phyloP scores from a whole-genome alignment of 208 protist species.

The Trypanosoma caninum region DNA sequence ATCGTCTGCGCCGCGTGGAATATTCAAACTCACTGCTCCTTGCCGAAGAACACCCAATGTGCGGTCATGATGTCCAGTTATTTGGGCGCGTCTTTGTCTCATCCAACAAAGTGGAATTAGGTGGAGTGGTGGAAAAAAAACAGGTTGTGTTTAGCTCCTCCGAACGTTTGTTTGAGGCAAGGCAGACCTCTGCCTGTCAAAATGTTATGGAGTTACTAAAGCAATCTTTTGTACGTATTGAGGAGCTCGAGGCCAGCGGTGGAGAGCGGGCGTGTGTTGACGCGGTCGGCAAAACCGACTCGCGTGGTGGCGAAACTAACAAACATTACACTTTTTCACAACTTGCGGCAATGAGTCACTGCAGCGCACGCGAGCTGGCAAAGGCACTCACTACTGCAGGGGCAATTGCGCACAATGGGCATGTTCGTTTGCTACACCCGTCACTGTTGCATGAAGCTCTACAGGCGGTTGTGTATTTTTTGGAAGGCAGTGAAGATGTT shows the following conservation, averaged over 20 bases:
- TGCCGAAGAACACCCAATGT: constrained; percentile 23
- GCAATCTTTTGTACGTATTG: constrained; percentile 35
- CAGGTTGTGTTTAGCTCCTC: constrained; percentile 35
- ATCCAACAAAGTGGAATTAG: neutral
- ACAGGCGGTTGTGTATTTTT: constrained; percentile 29
- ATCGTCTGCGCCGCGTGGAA: constrained; percentile 59
- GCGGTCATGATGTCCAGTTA: neutral
- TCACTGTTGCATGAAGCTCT: constrained; percentile 38
- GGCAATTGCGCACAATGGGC: constrained; percentile 46
- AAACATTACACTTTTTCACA: constrained; percentile 44
- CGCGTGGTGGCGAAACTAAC: neutral
- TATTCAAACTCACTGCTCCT: constrained; percentile 81
- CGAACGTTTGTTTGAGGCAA: constrained; percentile 47
- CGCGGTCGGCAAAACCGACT: neutral
- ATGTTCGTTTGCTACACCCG: constrained; percentile 53
- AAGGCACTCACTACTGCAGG: constrained; percentile 26
- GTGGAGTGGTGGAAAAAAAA: constrained; percentile 7
- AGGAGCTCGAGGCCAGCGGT: constrained; percentile 36
- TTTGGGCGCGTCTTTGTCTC: neutral
- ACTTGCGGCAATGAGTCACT: constrained; percentile 29
- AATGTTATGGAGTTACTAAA: constrained; percentile 27
- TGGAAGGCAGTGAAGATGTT: constrained; percentile 27
- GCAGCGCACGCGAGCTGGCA: constrained; percentile 57
- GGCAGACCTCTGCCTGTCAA: constrained; percentile 29
- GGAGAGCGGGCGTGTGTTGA: neutral